Percentiles rank a stretch among this genome's conserved stretches.
Conservation (phyloP, 1,284 basidiomycete genomes). For the Fistulina hepatica region DNA sequence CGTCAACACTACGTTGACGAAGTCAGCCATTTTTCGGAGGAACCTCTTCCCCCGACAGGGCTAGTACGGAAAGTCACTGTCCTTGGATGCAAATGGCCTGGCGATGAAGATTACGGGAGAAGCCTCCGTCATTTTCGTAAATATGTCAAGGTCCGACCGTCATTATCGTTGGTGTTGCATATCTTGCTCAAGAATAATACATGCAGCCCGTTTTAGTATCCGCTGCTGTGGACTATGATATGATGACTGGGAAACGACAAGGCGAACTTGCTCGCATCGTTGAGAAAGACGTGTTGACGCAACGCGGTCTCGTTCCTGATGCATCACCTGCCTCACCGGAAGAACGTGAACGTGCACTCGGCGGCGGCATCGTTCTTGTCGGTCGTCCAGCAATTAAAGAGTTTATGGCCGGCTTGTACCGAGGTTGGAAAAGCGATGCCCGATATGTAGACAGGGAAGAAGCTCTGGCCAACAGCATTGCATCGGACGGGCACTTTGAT, state of each 20-base stretch:
- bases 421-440: conserved; percentile 77
- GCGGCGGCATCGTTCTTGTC: conserved; percentile 80
- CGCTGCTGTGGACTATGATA: conserved; percentile 87
- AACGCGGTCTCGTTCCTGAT: conserved; percentile 50
- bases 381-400: conserved; percentile 92
- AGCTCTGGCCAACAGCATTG: conserved; percentile 55
- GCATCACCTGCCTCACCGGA: conserved; percentile 44
- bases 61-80: conserved; percentile 77
- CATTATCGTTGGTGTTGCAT: conserved; percentile 9
- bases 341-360: conserved; percentile 44
- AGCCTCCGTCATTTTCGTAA: conserved; percentile 84
- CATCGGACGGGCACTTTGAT: conserved; percentile 71
- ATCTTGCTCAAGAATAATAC: background rate
- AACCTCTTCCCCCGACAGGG: conserved; percentile 56
- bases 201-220: conserved; percentile 85
- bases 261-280: conserved; percentile 76
- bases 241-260: conserved; percentile 72
- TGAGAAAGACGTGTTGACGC: conserved; percentile 58
- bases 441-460: conserved; percentile 70
- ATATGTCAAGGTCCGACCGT: conserved; percentile 78
- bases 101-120: conserved; percentile 87
- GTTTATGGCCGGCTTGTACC: conserved; percentile 78
- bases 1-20: conserved; percentile 70
- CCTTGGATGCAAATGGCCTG: conserved; percentile 85
- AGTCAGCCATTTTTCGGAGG: conserved; percentile 68